Evolutionary conservation across 1,139 yeast species (phyloP), one percentile per base, ranked within the genome.

Genomic region (Kazachstania sp.): DNA sequence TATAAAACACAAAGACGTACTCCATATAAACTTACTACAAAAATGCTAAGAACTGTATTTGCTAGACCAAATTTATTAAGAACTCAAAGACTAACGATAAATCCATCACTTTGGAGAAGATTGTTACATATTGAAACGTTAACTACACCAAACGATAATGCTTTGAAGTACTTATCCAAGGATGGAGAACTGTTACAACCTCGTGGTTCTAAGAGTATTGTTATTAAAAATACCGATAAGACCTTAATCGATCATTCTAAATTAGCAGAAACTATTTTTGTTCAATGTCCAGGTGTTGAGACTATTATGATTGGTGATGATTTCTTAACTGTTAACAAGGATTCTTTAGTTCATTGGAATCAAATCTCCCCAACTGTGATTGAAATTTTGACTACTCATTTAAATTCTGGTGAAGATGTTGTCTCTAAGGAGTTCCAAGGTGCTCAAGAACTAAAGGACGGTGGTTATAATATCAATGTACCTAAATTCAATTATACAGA

Each of bases 81-180:
- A n/a, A 23, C 8, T 19, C 36, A 32, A 18, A 32, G 36, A n/a
- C 12, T 12, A 13, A 11, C 29, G 13, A 11, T 16, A 13, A 23
- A 11, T 4, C 9, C 41, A 28, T 37, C 43, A 16, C 12, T 29
- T 9, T 28, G 41, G 18, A 51, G 49, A 34, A 54, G 65, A 48
- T 45, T 45, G 13, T 46, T 64, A 7, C 57, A 58, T 39, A 74
- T 79, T 35, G 81, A 81, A 56, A 79, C 87, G 0, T 70, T 79
- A 13, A 69, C 85, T 3, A 92, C 98, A 0, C 98, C 98, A 3
- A 92, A 92, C 60, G 90, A 81, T 38, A 86, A 92, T 65, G 97
- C 98, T 0, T 71, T 92, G 51, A 92, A 92, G 68, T 92, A 88
- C 51, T 68, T 86, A 20, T 97, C 98, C 1, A 74, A 85, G 7